phyloP scores from a whole-genome alignment of 495 filamentous ascomycete genomes.

The Hypoxylon lienhwacheense region DNA sequence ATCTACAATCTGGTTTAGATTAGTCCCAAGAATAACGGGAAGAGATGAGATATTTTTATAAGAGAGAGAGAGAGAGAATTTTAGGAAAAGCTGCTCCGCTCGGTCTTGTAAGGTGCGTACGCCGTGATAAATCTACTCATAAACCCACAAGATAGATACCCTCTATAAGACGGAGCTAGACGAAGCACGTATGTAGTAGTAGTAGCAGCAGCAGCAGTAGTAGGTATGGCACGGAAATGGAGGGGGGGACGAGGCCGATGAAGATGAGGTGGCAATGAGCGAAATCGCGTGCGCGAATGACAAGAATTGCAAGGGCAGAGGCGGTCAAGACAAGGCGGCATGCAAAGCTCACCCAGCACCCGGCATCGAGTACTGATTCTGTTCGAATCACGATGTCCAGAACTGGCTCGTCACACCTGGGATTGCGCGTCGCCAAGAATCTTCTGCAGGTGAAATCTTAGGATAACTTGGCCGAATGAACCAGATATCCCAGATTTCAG shows the following conservation, averaged over 20 bases:
- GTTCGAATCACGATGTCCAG: conserved; percentile 38
- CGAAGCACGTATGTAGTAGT: neutral
- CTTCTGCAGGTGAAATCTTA: conserved; percentile 23
- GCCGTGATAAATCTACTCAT: too few relatives aligned
- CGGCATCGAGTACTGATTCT: conserved; percentile 9
- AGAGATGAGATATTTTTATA: too few relatives aligned
- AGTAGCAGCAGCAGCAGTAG: neutral
- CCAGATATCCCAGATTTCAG: conserved; percentile 6
- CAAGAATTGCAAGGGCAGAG: conserved; percentile 32
- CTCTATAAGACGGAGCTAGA: too few relatives aligned
- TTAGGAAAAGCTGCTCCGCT: too few relatives aligned
- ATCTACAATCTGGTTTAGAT: conserved; percentile 17
- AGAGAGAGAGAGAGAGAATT: too few relatives aligned
- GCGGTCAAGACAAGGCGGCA: conserved; percentile 32
- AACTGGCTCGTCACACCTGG: conserved; percentile 41
- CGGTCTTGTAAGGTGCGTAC: too few relatives aligned
- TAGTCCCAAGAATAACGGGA: too few relatives aligned
- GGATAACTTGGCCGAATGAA: conserved; percentile 8
- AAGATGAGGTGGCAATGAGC: conserved; percentile 27
- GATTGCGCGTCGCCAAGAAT: conserved; percentile 44
- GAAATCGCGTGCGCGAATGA: conserved; percentile 36
- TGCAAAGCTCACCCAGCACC: conserved; percentile 37
- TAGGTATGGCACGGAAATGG: neutral
- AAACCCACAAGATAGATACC: too few relatives aligned
- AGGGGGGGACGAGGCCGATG: conserved; percentile 3